Evolutionary conservation across 2,329 filamentous ascomycete species (phyloP).

Genomic region (Drechslera avenae): DNA sequence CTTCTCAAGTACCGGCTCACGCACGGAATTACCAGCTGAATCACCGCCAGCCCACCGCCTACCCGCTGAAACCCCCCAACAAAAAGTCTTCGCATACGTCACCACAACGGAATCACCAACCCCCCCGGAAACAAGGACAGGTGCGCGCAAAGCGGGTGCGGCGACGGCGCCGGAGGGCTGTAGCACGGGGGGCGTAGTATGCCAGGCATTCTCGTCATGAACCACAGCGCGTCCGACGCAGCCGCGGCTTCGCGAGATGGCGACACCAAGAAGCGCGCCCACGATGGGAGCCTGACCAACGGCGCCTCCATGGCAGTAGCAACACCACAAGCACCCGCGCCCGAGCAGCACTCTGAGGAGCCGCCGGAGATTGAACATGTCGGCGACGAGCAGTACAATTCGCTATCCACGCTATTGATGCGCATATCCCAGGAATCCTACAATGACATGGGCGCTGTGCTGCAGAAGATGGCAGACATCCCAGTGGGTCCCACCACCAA

Average conservation of each 20-base stretch:
- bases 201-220: conserved; percentile 57
- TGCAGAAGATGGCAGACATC: conserved; percentile 72
- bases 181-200: conserved; percentile 48
- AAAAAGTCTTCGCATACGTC: not conserved
- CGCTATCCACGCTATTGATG: conserved; percentile 74
- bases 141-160: conserved; percentile 25
- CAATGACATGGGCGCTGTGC: conserved; percentile 72
- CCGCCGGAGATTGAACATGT: conserved; percentile 69
- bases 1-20: not conserved
- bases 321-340: conserved; percentile 10
- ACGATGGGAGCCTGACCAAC: conserved; percentile 40
- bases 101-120: not conserved
- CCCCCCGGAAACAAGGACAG: not conserved
- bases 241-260: conserved; percentile 37
- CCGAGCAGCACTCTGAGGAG: conserved; percentile 36
- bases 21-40: not conserved
- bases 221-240: conserved; percentile 50
- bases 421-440: conserved; percentile 84
- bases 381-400: conserved; percentile 71
- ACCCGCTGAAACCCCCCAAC: not conserved
- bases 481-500: conserved; percentile 63
- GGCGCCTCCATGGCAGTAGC: conserved; percentile 22
- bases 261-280: conserved; percentile 37
- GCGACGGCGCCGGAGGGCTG: conserved; percentile 40
- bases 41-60: not conserved